phyloP scores from a whole-genome alignment of 148 eudicot species.

The Agrostemma githago region DNA sequence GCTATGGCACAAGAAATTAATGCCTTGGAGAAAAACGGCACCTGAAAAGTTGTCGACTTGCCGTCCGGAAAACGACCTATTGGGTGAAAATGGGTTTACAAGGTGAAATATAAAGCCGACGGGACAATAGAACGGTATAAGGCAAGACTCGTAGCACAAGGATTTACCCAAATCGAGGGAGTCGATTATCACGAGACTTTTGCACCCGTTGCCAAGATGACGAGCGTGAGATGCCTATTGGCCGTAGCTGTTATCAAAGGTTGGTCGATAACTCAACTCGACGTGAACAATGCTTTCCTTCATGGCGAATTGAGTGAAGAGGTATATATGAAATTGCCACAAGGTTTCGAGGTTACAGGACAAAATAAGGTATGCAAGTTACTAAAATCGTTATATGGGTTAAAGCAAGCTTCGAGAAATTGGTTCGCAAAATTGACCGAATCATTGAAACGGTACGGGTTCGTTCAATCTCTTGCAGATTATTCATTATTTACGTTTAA shows the following conservation, averaged over 20 bases:
- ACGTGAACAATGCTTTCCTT: too few species aligned
- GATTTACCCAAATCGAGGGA: neutral
- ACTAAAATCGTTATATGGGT: too few species aligned
- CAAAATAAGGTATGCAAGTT: neutral
- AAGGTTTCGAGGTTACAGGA: neutral
- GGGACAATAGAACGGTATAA: too few species aligned
- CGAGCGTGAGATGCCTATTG: neutral
- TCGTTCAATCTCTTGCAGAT: neutral
- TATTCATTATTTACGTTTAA: too few species aligned
- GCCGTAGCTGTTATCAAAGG: neutral
- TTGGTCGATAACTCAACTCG: neutral
- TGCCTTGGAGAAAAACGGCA: neutral
- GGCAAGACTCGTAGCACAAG: neutral
- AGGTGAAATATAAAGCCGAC: neutral
- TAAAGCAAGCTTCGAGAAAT: too few species aligned
- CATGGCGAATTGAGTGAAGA: too few species aligned
- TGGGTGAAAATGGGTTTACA: neutral
- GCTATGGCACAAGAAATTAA: neutral
- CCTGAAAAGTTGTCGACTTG: neutral
- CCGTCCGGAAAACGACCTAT: neutral
- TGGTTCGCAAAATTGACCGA: neutral
- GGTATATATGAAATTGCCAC: too few species aligned
- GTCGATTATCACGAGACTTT: neutral
- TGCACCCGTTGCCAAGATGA: neutral
- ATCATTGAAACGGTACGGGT: neutral